Evolutionary conservation across 257 asterid species (phyloP), one percentile per base, ranked within the genome.

Genomic region (Solanum etuberosum): DNA sequence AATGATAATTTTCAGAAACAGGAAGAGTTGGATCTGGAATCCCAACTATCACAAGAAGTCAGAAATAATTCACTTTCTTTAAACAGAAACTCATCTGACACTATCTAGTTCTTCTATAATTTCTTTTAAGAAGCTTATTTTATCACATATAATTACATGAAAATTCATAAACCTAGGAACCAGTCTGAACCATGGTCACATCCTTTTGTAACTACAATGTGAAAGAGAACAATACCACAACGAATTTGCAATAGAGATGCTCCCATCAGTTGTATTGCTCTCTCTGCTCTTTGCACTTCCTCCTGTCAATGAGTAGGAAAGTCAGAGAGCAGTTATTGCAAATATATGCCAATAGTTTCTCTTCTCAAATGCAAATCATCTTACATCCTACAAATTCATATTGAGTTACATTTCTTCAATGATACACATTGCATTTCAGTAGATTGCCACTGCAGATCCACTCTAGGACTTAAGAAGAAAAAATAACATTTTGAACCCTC

Each of bases 251-350:
- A 90, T 85, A 94, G 91, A 88, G 98, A 93, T 86, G 95, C 97
- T 82, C 98, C 98, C 98, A 95, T 91, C 94, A 94, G 89, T 43
- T 86, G 92, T 83, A 94, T 92, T 87, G 98, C 98, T 91, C 91
- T 94, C 90, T 93, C 97, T 87, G 98, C 98, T 86, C 90, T 91
- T 88, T 91, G 82, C 86, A 95, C 98, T 93, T 97, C 98, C 90
- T 93, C 98, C 99, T 97, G 92, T 85, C 65, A 72, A 27, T 81
- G 85, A 31, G 68, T 48, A 29, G 4, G 67, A 48, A 81, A 48
- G 85, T 18, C 21, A 35, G 70, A 48, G 68, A 81, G 70, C 42
- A 34, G 29, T 31, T 29, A 6, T 0, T 20, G 70, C 21, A 81
- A 48, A 31, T 81, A 81, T 9, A 78, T 43, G 27, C 32, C 40